Evolutionary conservation across 371 early-diverging fungal genomes (phyloP).

Genomic region (Apophysomyces trapeziformis): DNA sequence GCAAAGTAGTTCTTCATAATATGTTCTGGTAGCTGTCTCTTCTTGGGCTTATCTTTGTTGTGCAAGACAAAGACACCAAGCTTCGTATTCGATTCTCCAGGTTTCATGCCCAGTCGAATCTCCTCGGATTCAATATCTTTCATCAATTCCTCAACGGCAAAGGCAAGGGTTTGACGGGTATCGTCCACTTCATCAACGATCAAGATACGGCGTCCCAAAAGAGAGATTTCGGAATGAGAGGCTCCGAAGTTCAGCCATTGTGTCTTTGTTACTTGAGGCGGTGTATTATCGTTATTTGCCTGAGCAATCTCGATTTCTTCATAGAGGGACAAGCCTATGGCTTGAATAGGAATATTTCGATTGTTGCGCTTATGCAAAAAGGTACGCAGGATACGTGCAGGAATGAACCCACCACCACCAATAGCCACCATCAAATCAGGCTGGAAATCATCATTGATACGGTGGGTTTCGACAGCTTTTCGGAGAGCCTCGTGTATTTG

Average conservation of each 20-base stretch:
- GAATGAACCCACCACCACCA: constrained; percentile 75
- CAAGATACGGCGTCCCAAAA: constrained; percentile 71
- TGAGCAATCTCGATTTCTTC: constrained; percentile 69
- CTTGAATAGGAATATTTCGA: constrained; percentile 80
- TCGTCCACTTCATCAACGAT: constrained; percentile 85
- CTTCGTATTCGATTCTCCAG: constrained; percentile 65
- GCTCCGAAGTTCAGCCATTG: constrained; percentile 82
- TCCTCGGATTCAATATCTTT: constrained; percentile 72
- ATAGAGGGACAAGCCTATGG: constrained; percentile 77
- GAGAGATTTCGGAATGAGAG: constrained; percentile 55
- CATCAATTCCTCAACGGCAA: constrained; percentile 70
- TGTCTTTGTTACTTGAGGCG: constrained; percentile 71
- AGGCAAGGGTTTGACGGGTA: constrained; percentile 74
- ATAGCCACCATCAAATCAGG: constrained; percentile 73
- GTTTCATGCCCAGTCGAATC: constrained; percentile 46
- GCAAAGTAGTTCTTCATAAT: constrained; percentile 73
- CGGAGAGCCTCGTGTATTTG: constrained; percentile 72
- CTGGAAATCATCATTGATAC: constrained; percentile 63
- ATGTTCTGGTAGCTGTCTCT: constrained; percentile 61
- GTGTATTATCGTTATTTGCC: constrained; percentile 35
- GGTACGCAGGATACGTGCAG: constrained; percentile 75
- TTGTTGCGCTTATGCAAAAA: constrained; percentile 71
- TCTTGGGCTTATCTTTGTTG: constrained; percentile 79
- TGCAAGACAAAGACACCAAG: constrained; percentile 78
- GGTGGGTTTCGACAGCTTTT: constrained; percentile 59